Evolutionary conservation across 2,329 filamentous ascomycete genomes (phyloP), one percentile per base, ranked within the genome.

Genomic region (Colletotrichum kahawae): DNA sequence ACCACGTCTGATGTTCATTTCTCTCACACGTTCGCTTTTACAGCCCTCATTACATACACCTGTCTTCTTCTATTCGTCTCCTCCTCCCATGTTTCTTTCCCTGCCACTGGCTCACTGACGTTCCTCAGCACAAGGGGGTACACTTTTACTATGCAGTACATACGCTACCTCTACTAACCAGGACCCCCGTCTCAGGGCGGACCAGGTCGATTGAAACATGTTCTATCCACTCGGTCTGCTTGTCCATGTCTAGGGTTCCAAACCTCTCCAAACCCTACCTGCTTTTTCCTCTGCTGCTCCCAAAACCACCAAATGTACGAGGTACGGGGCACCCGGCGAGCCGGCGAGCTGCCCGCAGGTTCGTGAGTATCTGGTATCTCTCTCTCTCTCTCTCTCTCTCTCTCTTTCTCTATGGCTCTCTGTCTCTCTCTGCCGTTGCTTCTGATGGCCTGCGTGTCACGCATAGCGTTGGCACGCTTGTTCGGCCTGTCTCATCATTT

Each of bases 201-300:
- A 72, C 71, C 63, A 57, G 51, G 69, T 66, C 62, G 63, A 72
- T 72, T 72, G 69, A 75, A 75, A 75, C 69, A 75, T 75, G 63
- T 67, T 72, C 62, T 72, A 75, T 56, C 69, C 69, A 75, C 63
- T 54, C 27, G 54, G 54, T 62, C 57, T 71, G 56, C 8, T 14
- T 48, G 27, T 57, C 63, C 57, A 65, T 71, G 63, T n/a, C 56
- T 33, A 63, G 72, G 56, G 56, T 63, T 48, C 64, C 57, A 72
- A 66, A 67, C 70, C 56, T 63, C 56, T 67, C 69, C 63, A 67
- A 63, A 59, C 56, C 56, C 63, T 67, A 57, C 34, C 67, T 27
- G 34, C 16, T 34, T 60, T 21, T 51, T 27, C 21, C 29, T 33
- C 51, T 68, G 33, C 34, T 59, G 27, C 31, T 43, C 27, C 33